Evolutionary conservation across 2,329 filamentous ascomycete species (phyloP).

Genomic region (Cladophialophora immunda): DNA sequence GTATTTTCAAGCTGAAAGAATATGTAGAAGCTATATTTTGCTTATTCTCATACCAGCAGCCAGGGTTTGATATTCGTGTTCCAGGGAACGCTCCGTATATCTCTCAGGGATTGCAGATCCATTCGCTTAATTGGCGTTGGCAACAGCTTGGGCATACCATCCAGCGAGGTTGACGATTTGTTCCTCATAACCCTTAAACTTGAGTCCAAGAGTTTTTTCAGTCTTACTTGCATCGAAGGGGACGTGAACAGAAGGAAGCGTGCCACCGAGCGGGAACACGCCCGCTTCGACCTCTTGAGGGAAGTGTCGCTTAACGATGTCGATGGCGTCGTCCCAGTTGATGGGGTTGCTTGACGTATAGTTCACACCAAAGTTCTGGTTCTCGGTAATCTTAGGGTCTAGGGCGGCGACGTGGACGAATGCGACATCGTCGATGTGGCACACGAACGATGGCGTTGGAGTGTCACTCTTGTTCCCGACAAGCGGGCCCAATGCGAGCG

Average conservation of each 20-base stretch:
- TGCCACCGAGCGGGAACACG: background rate
- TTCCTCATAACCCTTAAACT: slow-evolving; percentile 13
- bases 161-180: slow-evolving; percentile 9
- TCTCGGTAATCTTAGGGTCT: slow-evolving; percentile 9
- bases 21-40: too few species aligned
- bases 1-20: too few species aligned
- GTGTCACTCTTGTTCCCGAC: background rate
- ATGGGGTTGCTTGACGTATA: background rate
- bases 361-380: slow-evolving; percentile 9
- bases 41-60: too few species aligned
- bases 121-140: too few species aligned
- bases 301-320: slow-evolving; percentile 14
- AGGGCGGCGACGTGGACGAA: slow-evolving; percentile 43
- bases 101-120: too few species aligned
- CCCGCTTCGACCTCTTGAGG: slow-evolving; percentile 20
- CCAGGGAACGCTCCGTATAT: too few species aligned
- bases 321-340: slow-evolving; percentile 49
- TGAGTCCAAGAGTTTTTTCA: slow-evolving; percentile 7
- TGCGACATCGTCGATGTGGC: slow-evolving; percentile 44
- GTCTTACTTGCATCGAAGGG: slow-evolving; percentile 11
- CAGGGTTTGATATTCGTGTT: too few species aligned
- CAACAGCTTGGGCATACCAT: background rate
- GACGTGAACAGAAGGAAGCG: background rate
- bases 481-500: slow-evolving; percentile 27
- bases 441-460: slow-evolving; percentile 13